Evolutionary conservation across 345 rosid species (phyloP), one percentile per base, ranked within the genome.

Genomic region (Isatis tinctoria): DNA sequence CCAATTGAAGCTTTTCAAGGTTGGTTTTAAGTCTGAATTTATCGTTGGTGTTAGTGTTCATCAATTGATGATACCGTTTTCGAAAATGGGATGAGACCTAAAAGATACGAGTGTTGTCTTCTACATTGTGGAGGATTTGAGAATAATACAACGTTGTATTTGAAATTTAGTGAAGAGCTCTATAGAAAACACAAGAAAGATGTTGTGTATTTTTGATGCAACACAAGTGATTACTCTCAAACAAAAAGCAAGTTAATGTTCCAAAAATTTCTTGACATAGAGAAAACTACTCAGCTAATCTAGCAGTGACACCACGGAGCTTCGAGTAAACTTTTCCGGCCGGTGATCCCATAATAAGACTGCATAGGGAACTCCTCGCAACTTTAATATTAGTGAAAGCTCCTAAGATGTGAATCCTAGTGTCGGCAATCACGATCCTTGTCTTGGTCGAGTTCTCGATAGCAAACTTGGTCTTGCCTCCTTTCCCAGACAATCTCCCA

Each of bases 381-480:
- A 90, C 73, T 74, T 93, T 90, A 11, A 93, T 93, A 60, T 84
- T 90, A 7, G 90, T 85, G 76, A 93, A 93, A 5, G 95, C 87
- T 40, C 95, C 95, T 49, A 93, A 49, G 9, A 90, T 84, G 74
- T 90, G 98, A 74, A 93, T 87, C 85, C 89, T 90, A 6, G 89
- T 80, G 56, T 93, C 97, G 0, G 98, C 97, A 52, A 93, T 84
- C 39, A 93, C 98, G 20, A 88, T 90, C 84, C 95, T 87, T 0
- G 97, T 90, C 85, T 83, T 93, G 0, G 97, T 90, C 9, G 97
- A 83, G 48, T 93, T 93, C 76, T 93, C 97, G 7, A 90, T 93
- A 0, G 95, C 95, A 79, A 90, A 90, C 82, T 80, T 90, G 4
- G 96, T 88, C 78, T 90, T 90, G 8, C 98, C 98, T 2, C 96